A percentile compares a stretch with the other conserved stretches of the same genome.
Evolutionary conservation across 2,329 filamentous ascomycete species (phyloP).

Genomic region (Cadophora sp.): DNA sequence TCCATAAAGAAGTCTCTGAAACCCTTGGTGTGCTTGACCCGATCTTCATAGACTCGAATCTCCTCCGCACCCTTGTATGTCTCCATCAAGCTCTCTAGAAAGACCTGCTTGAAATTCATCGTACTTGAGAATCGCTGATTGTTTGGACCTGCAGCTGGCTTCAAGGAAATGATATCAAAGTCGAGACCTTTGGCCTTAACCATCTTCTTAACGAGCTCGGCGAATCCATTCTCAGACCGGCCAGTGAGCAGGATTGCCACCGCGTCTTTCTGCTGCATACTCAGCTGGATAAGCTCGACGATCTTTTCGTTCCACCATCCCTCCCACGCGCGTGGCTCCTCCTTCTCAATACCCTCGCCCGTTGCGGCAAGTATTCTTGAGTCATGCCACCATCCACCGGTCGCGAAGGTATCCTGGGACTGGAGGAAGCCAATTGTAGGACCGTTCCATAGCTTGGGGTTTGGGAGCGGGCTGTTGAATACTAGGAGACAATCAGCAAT

Average conservation of each 20-base stretch:
- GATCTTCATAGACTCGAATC: conserved; percentile 76
- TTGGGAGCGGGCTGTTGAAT: conserved; percentile 90
- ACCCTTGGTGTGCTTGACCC: conserved; percentile 72
- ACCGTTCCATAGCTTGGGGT: conserved; percentile 84
- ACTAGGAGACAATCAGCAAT: conserved; percentile 53
- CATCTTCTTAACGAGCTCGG: conserved; percentile 82
- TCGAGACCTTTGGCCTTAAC: conserved; percentile 76
- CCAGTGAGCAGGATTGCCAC: conserved; percentile 89
- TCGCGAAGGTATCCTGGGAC: conserved; percentile 76
- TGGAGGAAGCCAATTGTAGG: conserved; percentile 79
- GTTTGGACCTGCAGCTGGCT: conserved; percentile 81
- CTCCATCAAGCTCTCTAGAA: conserved; percentile 80
- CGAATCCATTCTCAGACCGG: conserved; percentile 77
- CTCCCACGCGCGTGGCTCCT: conserved; percentile 84
- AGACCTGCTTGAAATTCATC: conserved; percentile 90
- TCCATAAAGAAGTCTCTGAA: conserved; percentile 86
- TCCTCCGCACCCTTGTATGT: conserved; percentile 87
- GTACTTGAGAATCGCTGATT: conserved; percentile 82
- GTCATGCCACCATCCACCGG: conserved; percentile 98
- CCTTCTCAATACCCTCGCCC: conserved; percentile 79
- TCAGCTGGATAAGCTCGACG: conserved; percentile 78
- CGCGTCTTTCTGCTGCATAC: conserved; percentile 83
- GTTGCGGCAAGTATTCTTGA: conserved; percentile 83
- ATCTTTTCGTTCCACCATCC: conserved; percentile 98
- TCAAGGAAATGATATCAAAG: conserved; percentile 88